These are phyloP conservation scores for Phlebopus sp. DNA, from an alignment of 1,284 basidiomycete genomes.

Conservation along the genomic window DNA sequence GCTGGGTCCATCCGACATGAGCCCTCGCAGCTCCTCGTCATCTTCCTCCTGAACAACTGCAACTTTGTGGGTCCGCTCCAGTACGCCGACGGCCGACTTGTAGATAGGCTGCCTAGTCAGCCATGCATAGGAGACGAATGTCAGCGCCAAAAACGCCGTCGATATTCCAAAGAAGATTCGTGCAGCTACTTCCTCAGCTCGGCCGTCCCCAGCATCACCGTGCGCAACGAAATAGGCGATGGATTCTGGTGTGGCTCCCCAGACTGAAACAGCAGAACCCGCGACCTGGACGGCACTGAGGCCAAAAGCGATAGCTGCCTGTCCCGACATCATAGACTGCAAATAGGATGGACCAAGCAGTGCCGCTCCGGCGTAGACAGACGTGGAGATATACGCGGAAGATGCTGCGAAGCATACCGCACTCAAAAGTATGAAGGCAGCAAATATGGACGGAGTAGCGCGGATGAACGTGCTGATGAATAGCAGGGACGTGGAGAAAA, in stretches of 20 bases:
- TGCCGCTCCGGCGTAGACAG: slow-evolving; percentile 68
- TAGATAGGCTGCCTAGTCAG: slow-evolving; percentile 59
- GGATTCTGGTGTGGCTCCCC: slow-evolving; percentile 35
- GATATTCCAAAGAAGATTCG: slow-evolving; percentile 72
- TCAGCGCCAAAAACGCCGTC: slow-evolving; percentile 57
- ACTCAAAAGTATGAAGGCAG: slow-evolving; percentile 60
- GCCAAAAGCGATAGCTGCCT: slow-evolving; percentile 73
- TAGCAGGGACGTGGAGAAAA: slow-evolving; percentile 52
- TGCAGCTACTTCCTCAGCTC: slow-evolving; percentile 60
- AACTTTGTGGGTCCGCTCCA: slow-evolving; percentile 34
- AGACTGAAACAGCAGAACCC: slow-evolving; percentile 56
- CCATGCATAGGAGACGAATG: slow-evolving; percentile 51
- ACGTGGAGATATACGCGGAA: slow-evolving; percentile 67
- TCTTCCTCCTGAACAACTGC: slow-evolving; percentile 15
- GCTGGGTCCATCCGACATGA: slow-evolving; percentile 32
- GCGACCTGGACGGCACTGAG: slow-evolving; percentile 71
- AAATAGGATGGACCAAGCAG: slow-evolving; percentile 67
- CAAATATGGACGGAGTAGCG: slow-evolving; percentile 54
- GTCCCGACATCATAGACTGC: slow-evolving; percentile 71
- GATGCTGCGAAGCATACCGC: slow-evolving; percentile 53
- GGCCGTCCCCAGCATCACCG: slow-evolving; percentile 31
- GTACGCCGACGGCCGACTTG: slow-evolving; percentile 43
- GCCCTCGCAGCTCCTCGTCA: slow-evolving; percentile 34
- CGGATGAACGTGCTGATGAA: slow-evolving; percentile 59
- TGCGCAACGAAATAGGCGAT: slow-evolving; percentile 1